phyloP scores from a whole-genome alignment of 495 filamentous ascomycete genomes.

The Melanomma pulvis-pyrius region DNA sequence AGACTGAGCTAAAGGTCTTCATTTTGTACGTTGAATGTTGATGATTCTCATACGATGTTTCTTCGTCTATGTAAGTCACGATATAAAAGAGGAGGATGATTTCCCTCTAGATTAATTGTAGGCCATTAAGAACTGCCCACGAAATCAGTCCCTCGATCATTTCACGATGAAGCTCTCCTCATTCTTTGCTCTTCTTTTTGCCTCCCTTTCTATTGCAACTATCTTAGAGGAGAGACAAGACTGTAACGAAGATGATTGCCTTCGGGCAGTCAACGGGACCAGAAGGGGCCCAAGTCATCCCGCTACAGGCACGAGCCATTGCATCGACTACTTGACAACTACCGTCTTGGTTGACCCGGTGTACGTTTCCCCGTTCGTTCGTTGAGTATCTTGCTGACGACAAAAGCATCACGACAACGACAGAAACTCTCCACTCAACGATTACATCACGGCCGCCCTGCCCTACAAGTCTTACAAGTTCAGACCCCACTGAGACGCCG shows the following conservation, averaged over 20 bases:
- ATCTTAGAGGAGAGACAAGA: conserved; percentile 13
- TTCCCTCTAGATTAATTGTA: background rate
- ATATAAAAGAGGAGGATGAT: conserved; percentile 10
- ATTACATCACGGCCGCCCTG: background rate
- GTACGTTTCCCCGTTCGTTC: conserved; percentile 13
- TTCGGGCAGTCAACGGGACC: conserved; percentile 31
- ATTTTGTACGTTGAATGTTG: background rate
- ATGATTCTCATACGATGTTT: background rate
- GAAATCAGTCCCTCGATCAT: background rate
- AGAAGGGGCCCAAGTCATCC: conserved; percentile 24
- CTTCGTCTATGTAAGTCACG: background rate
- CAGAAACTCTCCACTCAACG: conserved; percentile 1
- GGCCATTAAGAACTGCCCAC: background rate
- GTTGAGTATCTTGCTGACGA: background rate
- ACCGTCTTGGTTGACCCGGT: conserved; percentile 18
- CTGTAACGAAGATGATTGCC: conserved; percentile 27
- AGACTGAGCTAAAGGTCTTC: too few relatives aligned
- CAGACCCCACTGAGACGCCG: background rate
- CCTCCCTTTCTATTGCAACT: conserved; percentile 9
- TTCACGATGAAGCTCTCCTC: conserved; percentile 28
- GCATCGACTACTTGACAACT: conserved; percentile 27
- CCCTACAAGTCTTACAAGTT: background rate
- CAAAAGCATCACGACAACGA: conserved; percentile 10
- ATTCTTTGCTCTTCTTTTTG: conserved; percentile 9
- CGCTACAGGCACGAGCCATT: conserved; percentile 20